A percentile compares a stretch with the other conserved stretches of the same genome.
Conservation (phyloP, 1,284 basidiomycete species). For the Ustilago shanxiensis region DNA sequence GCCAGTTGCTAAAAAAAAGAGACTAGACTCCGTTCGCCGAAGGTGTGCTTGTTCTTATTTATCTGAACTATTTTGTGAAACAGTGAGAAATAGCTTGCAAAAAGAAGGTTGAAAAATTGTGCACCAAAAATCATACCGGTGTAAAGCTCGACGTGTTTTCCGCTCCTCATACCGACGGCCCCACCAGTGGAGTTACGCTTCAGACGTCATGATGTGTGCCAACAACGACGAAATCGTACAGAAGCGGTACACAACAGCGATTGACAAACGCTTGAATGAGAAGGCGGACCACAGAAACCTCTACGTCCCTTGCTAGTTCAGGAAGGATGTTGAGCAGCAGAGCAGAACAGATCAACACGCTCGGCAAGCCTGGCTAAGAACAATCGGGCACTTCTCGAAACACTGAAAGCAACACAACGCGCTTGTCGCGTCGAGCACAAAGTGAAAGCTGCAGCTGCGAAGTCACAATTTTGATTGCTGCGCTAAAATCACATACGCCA, state of each 20-base stretch:
- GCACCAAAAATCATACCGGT: conserved; percentile 8
- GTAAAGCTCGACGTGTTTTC: neutral
- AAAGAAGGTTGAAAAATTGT: conserved; percentile 2
- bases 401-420: conserved; percentile 15
- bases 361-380: neutral
- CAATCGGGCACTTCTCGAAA: conserved; percentile 6
- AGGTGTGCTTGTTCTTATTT: neutral
- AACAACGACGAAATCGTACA: too few species aligned
- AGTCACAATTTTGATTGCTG: conserved; percentile 2
- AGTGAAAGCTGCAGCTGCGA: neutral
- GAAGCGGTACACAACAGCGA: too few species aligned
- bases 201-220: neutral
- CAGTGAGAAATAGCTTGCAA: neutral
- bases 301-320: neutral
- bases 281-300: too few species aligned
- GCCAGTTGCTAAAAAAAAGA: too few species aligned
- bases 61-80: too few species aligned
- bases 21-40: too few species aligned
- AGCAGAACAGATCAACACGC: neutral
- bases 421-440: conserved; percentile 28
- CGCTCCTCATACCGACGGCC: neutral
- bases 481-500: neutral
- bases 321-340: neutral
- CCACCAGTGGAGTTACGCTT: neutral
- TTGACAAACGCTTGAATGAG: too few species aligned